These are phyloP conservation scores for Aspergillus quadricinctus DNA, from an alignment of 2,329 filamentous ascomycete species.

Conservation along the genomic window DNA sequence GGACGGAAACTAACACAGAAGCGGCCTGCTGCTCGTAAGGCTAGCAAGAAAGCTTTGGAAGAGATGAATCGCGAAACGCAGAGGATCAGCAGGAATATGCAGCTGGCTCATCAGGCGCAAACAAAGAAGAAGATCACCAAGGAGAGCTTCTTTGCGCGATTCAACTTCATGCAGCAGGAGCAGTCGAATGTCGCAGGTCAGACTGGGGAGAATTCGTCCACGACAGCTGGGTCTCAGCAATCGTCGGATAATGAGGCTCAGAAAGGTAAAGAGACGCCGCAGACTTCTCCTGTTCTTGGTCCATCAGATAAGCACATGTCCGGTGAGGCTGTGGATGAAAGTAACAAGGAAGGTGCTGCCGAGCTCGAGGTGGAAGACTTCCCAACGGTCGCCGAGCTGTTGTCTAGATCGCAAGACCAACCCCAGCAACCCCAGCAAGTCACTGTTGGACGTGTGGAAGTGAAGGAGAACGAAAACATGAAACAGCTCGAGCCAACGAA, in stretches of 20 bases:
- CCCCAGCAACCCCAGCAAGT: conserved; percentile 7
- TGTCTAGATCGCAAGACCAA: conserved; percentile 25
- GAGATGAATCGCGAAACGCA: conserved; percentile 96
- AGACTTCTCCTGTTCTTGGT: conserved; percentile 58
- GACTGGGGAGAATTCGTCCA: conserved; percentile 28
- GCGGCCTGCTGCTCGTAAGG: conserved; percentile 67
- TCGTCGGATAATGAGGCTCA: conserved; percentile 41
- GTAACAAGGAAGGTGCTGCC: neutral
- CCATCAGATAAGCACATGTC: conserved; percentile 11
- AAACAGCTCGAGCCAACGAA: conserved; percentile 21
- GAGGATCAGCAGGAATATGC: conserved; percentile 81
- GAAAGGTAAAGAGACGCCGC: conserved; percentile 58
- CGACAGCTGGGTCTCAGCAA: conserved; percentile 49
- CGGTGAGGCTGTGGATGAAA: neutral
- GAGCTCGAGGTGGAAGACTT: conserved; percentile 29
- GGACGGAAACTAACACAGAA: conserved; percentile 65
- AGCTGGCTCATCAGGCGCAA: conserved; percentile 82
- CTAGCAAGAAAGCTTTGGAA: conserved; percentile 89
- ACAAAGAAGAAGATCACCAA: conserved; percentile 90
- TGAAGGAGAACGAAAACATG: conserved; percentile 7
- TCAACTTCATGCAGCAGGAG: conserved; percentile 64
- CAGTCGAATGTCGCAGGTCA: conserved; percentile 18
- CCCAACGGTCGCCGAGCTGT: conserved; percentile 36
- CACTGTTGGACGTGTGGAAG: conserved; percentile 3
- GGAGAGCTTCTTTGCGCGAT: conserved; percentile 73